These are phyloP conservation scores for Fusarium nisikadoi DNA, from an alignment of 2,329 filamentous ascomycete species.

Conservation along the genomic window DNA sequence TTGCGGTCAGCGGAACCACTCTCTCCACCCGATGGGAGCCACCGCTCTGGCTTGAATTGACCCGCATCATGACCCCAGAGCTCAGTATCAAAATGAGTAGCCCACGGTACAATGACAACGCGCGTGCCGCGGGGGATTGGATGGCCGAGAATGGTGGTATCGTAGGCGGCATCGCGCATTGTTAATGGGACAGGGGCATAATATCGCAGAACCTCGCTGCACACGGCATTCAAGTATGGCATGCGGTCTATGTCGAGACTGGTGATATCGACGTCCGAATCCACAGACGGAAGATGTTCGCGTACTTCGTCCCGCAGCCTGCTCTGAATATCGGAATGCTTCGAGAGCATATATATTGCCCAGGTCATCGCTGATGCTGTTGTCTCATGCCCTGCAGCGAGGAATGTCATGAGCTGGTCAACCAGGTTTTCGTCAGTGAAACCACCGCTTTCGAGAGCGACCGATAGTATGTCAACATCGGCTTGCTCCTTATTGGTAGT, in stretches of 20 bases:
- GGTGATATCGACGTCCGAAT: conserved; percentile 50
- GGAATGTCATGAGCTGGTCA: conserved; percentile 91
- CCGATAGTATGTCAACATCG: conserved; percentile 80
- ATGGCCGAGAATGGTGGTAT: conserved; percentile 73
- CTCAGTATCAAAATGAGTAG: conserved; percentile 73
- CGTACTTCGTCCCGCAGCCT: conserved; percentile 76
- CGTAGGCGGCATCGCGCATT: conserved; percentile 69
- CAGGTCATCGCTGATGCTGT: conserved; percentile 81
- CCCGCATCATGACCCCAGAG: conserved; percentile 82
- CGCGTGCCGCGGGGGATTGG: conserved; percentile 76
- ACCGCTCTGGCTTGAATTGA: conserved; percentile 82
- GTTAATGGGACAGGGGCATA: conserved; percentile 78
- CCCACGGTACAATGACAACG: conserved; percentile 72
- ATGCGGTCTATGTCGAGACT: conserved; percentile 73
- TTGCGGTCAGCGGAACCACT: conserved; percentile 48
- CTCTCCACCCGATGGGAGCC: conserved; percentile 64
- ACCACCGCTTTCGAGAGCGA: conserved; percentile 78
- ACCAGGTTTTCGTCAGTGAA: conserved; percentile 85
- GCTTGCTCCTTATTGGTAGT: conserved; percentile 58
- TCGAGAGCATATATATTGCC: conserved; percentile 76
- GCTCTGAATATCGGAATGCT: conserved; percentile 71
- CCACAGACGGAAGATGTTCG: conserved; percentile 63
- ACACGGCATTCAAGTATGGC: conserved; percentile 83
- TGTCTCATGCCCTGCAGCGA: conserved; percentile 85
- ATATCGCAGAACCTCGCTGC: conserved; percentile 80